phyloP scores from a whole-genome alignment of 73 alveolate genomes.

The Paramecium caudatum region DNA sequence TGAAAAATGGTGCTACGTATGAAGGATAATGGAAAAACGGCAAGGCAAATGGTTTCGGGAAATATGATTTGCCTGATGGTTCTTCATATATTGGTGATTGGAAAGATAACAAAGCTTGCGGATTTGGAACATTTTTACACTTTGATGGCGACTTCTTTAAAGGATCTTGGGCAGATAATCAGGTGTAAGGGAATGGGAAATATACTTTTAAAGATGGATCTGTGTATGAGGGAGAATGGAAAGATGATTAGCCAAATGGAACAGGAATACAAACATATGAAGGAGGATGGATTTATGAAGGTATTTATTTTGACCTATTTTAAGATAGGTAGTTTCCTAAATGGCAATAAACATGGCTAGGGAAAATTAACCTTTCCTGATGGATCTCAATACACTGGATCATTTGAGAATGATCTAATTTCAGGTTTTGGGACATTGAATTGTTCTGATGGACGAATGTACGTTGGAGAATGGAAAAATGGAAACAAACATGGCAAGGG shows the following conservation, averaged over 20 bases:
- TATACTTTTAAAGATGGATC: slow-evolving; percentile 90
- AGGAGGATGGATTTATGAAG: slow-evolving; percentile 90
- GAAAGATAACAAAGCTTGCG: slow-evolving; percentile 71
- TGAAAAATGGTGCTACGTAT: slow-evolving; percentile 43
- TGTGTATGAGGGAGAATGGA: slow-evolving; percentile 94
- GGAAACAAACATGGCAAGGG: slow-evolving; percentile 75
- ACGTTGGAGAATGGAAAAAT: slow-evolving; percentile 76
- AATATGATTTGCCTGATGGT: neutral
- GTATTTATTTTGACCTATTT: neutral
- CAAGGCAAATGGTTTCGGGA: slow-evolving; percentile 43
- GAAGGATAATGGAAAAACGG: slow-evolving; percentile 65
- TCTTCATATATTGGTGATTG: slow-evolving; percentile 49
- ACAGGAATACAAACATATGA: slow-evolving; percentile 87
- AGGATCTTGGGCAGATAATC: slow-evolving; percentile 80
- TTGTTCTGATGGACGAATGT: slow-evolving; percentile 76
- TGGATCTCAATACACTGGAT: slow-evolving; percentile 65
- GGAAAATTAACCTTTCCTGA: slow-evolving; percentile 67
- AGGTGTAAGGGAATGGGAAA: slow-evolving; percentile 76
- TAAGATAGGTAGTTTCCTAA: slow-evolving; percentile 66
- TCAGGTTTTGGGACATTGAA: slow-evolving; percentile 65
- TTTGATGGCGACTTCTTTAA: slow-evolving; percentile 82
- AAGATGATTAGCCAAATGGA: slow-evolving; percentile 89
- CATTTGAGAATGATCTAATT: slow-evolving; percentile 61
- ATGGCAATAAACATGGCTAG: slow-evolving; percentile 74
- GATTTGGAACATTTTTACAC: slow-evolving; percentile 85